Base-by-base conservation (phyloP, 1,284 basidiomycete species). In the Trichosporon sp. region DNA sequence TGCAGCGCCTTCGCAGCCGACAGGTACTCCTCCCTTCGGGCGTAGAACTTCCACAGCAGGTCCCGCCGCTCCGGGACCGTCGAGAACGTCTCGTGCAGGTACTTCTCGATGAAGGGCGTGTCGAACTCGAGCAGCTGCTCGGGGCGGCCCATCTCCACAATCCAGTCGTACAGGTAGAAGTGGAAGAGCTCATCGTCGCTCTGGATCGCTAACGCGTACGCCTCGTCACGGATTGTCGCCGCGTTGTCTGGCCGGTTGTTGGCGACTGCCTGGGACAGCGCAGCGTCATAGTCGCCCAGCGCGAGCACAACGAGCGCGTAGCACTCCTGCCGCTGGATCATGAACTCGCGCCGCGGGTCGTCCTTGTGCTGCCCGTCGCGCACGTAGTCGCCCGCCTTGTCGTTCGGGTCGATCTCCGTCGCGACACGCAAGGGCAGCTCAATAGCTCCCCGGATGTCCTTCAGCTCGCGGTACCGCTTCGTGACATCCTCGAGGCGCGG, bases 21-120 rank as follows among this genome's bases (percentile, higher is more conserved):
- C 54, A 92, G 78, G 60, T 89, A 89, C 69, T 92, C 88, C 0
- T 90, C 89, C 71, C 91, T 89, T 73, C 95, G 91, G 58, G 95
- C 92, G 75, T 97, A 96, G 80, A 91, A 95, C 75, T 97, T 92
- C 95, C 96, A 99, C 4, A 99, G 81, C 6, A 99, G 80, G 74
- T 99, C 92, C 72, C 88, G 89, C 75, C 95, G 91, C 70, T 90
- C 76, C 34, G 74, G 72, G 0, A 74, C 68, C 46, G 71, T 70
- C 60, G 66, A 77, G 54, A 63, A 67, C 4, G 73, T 76, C 14
- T 66, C 58, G 61, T 70, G 85, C 31, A 99, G 86, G 80, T 95
- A 94, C 13, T 86, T 86, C 80, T 97, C 95, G 57, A 99, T 77
- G 61, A 70, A 79, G 3, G 75, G 75, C 9, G 78, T 78, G 37